Conservation (phyloP, 352 stramenopile genomes). For the Phytophthora quininea region DNA sequence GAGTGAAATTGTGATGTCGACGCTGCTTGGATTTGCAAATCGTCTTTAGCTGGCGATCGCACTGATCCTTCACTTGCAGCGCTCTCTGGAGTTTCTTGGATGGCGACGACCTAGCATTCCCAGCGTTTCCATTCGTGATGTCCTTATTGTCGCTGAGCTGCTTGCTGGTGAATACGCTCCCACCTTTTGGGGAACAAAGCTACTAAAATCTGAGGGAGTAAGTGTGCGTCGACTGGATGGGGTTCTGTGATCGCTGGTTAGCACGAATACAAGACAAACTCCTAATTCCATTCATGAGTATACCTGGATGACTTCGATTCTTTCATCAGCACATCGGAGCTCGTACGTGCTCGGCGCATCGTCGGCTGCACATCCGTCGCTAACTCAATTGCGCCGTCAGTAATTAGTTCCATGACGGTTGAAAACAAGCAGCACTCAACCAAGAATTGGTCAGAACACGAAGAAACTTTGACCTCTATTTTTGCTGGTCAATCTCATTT, state of each 20-base stretch:
- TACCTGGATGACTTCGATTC: background rate
- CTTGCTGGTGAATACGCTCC: too few relatives aligned
- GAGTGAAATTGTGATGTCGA: slow-evolving; percentile 17
- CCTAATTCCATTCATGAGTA: too few relatives aligned
- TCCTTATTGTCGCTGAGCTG: too few relatives aligned
- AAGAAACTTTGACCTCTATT: slow-evolving; percentile 11
- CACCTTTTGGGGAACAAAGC: background rate
- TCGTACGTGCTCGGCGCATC: background rate
- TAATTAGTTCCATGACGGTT: too few relatives aligned
- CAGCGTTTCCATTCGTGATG: background rate
- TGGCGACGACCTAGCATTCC: slow-evolving; percentile 11
- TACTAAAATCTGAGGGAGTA: background rate
- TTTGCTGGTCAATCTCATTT: background rate
- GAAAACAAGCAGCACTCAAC: background rate
- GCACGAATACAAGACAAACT: background rate
- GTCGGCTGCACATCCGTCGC: background rate
- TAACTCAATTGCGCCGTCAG: too few relatives aligned
- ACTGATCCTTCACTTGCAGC: slow-evolving; percentile 56
- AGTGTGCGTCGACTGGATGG: background rate
- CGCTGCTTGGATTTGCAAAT: slow-evolving; percentile 52
- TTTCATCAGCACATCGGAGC: background rate
- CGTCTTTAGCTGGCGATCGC: slow-evolving; percentile 51
- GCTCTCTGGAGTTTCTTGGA: slow-evolving; percentile 58
- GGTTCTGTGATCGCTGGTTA: background rate
- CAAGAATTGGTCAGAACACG: slow-evolving; percentile 9